phyloP scores from a whole-genome alignment of 2,329 filamentous ascomycete species.

The Diaporthe helianthi region DNA sequence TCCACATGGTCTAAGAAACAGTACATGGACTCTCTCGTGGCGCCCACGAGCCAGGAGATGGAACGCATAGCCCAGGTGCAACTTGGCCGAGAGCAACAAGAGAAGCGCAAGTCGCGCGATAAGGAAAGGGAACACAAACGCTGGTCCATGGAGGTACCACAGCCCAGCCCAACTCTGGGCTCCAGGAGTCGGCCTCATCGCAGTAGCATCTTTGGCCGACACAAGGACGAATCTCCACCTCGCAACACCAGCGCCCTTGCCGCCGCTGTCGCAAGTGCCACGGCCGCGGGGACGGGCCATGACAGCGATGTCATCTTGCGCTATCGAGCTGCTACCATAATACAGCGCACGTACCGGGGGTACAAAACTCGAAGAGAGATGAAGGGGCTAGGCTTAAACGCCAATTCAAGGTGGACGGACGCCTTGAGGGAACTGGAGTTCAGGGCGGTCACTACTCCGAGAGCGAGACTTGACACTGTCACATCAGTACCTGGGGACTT shows the following conservation, averaged over 20 bases:
- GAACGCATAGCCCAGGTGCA: constrained; percentile 58
- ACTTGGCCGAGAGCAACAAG: constrained; percentile 52
- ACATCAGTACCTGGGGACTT: constrained; percentile 21
- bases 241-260: constrained; percentile 22
- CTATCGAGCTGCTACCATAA: constrained; percentile 60
- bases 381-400: constrained; percentile 70
- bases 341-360: constrained; percentile 78
- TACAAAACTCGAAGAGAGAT: constrained; percentile 77
- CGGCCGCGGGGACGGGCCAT: constrained; percentile 22
- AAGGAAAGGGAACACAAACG: constrained; percentile 45
- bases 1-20: constrained; percentile 45
- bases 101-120: constrained; percentile 50
- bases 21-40: constrained; percentile 59
- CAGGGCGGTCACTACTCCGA: constrained; percentile 57
- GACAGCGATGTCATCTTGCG: constrained; percentile 38
- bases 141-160: constrained; percentile 36
- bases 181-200: constrained; percentile 33
- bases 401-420: constrained; percentile 75
- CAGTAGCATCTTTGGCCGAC: constrained; percentile 37
- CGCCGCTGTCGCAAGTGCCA: constrained; percentile 26
- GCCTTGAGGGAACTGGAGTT: constrained; percentile 66
- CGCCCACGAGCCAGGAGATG: constrained; percentile 55
- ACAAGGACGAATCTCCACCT: constrained; percentile 19
- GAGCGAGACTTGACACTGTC: constrained; percentile 41
- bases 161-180: constrained; percentile 14